phyloP scores from a whole-genome alignment of 345 rosid genomes.

The Hibiscus trionum region DNA sequence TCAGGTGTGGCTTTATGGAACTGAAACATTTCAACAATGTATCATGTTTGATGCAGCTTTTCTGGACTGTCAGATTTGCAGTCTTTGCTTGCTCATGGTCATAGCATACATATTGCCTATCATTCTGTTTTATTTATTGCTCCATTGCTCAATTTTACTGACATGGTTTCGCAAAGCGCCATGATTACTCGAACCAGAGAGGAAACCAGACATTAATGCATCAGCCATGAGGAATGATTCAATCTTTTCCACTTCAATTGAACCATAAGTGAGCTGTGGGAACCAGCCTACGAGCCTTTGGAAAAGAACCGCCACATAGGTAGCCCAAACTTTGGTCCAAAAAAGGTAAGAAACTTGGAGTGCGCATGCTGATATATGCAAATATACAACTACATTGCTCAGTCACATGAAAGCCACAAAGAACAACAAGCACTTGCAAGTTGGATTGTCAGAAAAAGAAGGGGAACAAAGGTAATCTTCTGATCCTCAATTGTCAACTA shows the following conservation, averaged over 20 bases:
- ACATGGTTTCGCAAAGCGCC: background rate
- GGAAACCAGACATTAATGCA: background rate
- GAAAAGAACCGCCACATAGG: background rate
- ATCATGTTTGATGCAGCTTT: background rate
- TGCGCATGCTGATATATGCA: slow-evolving; percentile 10
- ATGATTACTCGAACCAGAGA: background rate
- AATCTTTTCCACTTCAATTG: background rate
- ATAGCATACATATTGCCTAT: background rate
- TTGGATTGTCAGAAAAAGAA: slow-evolving; percentile 8
- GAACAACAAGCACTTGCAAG: slow-evolving; percentile 1
- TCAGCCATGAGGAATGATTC: background rate
- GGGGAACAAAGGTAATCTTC: slow-evolving; percentile 13
- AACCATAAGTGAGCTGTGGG: background rate
- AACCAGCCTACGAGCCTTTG: background rate
- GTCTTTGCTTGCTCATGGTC: background rate
- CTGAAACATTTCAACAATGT: no score
- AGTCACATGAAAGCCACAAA: slow-evolving; percentile 20
- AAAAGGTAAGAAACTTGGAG: slow-evolving; percentile 3
- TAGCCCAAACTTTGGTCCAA: background rate
- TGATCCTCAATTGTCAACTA: slow-evolving; percentile 5
- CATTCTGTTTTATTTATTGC: background rate
- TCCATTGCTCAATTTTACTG: background rate
- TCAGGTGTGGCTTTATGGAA: no score
- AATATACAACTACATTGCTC: background rate
- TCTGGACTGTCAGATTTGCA: background rate